Evolutionary conservation across 2,329 filamentous ascomycete species (phyloP), one percentile per base, ranked within the genome.

Genomic region (Stachybotrys elegans): DNA sequence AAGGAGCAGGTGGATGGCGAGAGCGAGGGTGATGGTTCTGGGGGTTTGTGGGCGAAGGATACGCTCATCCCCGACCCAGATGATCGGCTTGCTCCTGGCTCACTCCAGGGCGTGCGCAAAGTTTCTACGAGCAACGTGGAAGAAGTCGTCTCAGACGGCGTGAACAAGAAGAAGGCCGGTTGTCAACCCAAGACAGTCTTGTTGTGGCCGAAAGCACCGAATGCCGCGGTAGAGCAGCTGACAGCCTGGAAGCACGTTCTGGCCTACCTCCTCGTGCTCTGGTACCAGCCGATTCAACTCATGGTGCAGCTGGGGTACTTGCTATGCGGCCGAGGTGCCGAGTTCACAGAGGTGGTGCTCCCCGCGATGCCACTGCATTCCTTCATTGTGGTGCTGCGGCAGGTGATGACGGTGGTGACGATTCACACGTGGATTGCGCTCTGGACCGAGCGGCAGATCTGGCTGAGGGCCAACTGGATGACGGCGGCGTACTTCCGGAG

Each of bases 401-500:
- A 53, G 5, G 2, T 43, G 5, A 6, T 45, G 11, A 13, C 58
- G 1, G 7, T 52, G 5, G 4, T 54, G 4, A 47, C 44, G 16
- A 8, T 53, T n/a, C 47, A 52, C 14, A 38, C 38, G 4, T 57
- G 49, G 36, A n/a, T 55, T 7, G 51, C 53, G 6, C 36, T 46
- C 11, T 42, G 40, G 1, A 31, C 38, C 6, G 59, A 66, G 43
- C 50, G 54, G 40, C 6, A 49, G 3, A 49, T 61, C 11, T 67
- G 63, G 64, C 19, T 56, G 11, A 40, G 47, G 27, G 62, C 55
- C 6, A 67, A 67, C 39, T 51, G 52, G 14, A 23, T 55, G 27
- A 62, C 62, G n/a, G 50, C 56, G 43, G 44, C 38, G n/a, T 55
- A 62, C 23, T 49, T 65, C 48, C 40, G 63, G 16, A 42, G 36